phyloP scores from a whole-genome alignment of 495 filamentous ascomycete genomes.

The Lasiosphaeria hispida region DNA sequence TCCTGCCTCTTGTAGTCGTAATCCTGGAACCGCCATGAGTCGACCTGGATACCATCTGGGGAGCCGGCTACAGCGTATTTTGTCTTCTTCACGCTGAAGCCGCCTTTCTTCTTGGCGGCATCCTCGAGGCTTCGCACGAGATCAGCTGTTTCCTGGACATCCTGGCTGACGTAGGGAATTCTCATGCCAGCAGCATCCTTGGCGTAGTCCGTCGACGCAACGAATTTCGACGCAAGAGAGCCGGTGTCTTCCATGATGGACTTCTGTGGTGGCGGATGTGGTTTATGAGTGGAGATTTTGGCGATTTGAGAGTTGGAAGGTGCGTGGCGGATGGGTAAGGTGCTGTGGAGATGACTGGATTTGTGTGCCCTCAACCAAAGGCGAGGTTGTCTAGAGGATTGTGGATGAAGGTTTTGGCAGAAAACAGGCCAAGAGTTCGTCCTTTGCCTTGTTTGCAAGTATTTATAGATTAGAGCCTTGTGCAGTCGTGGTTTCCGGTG shows the following conservation, averaged over 20 bases:
- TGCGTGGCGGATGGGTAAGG: conserved; percentile 11
- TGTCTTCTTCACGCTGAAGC: conserved; percentile 67
- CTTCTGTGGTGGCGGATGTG: conserved; percentile 9
- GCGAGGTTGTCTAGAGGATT: too few relatives aligned
- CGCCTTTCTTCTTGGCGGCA: conserved; percentile 48
- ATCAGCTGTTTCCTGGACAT: conserved; percentile 57
- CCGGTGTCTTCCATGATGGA: conserved; percentile 20
- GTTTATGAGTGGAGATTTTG: conserved; percentile 15
- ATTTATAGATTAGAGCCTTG: too few relatives aligned
- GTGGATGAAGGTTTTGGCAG: too few relatives aligned
- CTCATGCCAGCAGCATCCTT: conserved; percentile 26
- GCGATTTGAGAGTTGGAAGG: conserved; percentile 1
- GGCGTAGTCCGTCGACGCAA: conserved; percentile 30
- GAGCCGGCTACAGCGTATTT: conserved; percentile 64
- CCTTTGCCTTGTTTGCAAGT: too few relatives aligned
- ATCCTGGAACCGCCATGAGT: conserved; percentile 91
- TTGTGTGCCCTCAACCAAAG: too few relatives aligned
- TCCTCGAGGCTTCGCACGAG: conserved; percentile 60
- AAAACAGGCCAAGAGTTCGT: too few relatives aligned
- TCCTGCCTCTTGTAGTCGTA: conserved; percentile 87
- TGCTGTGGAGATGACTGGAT: too few relatives aligned
- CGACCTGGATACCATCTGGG: conserved; percentile 58
- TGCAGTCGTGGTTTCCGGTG: too few relatives aligned
- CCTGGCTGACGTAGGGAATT: conserved; percentile 61
- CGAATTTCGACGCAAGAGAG: conserved; percentile 23